Percentiles rank a stretch among this genome's conserved stretches.
Evolutionary conservation across 164 flowering plant species (phyloP).

Genomic region (Chimonanthus salicifolius): DNA sequence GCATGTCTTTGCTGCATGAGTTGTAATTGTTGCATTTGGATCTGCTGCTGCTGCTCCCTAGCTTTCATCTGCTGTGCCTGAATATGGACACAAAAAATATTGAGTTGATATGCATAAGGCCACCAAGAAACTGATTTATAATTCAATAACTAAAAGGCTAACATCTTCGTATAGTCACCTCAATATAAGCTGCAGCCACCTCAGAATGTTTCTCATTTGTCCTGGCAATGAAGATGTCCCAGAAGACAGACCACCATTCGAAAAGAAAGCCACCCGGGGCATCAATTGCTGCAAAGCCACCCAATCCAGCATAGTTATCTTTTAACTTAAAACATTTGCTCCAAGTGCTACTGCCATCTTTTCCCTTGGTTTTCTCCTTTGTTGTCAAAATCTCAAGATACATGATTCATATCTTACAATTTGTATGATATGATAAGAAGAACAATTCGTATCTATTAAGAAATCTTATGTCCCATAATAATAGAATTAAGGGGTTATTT

Average conservation of each 20-base stretch:
- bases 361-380: not conserved
- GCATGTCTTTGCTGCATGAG: conserved; percentile 68
- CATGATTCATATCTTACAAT: too few relatives aligned
- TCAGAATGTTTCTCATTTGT: conserved; percentile 86
- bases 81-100: not conserved
- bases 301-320: not conserved
- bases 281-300: conserved; percentile 68
- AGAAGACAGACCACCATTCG: conserved; percentile 96
- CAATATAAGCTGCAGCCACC: conserved; percentile 76
- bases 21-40: conserved; percentile 81
- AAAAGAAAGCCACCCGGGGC: conserved; percentile 93
- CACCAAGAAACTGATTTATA: not conserved
- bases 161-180: conserved; percentile 31
- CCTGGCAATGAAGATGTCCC: conserved; percentile 91
- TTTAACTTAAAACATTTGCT: too few relatives aligned
- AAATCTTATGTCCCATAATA: too few relatives aligned
- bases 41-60: conserved; percentile 55
- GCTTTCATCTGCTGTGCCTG: conserved; percentile 66
- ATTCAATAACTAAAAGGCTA: not conserved
- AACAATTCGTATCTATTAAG: too few relatives aligned
- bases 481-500: too few relatives aligned
- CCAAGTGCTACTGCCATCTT: not conserved
- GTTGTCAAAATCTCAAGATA: not conserved
- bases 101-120: not conserved
- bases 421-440: too few relatives aligned